Evolutionary conservation across 495 filamentous ascomycete genomes (phyloP).

Genomic region (Lasiosphaeriaceae sp.): DNA sequence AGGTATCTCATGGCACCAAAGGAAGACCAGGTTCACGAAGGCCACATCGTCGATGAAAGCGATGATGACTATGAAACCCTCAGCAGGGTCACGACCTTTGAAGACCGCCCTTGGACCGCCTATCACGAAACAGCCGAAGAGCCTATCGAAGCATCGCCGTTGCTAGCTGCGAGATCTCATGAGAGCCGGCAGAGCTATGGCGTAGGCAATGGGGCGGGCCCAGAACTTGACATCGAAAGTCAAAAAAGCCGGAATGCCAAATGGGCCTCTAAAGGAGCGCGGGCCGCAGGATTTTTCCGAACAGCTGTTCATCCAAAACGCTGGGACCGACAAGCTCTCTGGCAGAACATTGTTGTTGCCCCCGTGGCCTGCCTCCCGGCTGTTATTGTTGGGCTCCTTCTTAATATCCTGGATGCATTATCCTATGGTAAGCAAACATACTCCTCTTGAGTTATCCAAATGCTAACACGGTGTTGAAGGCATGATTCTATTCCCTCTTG

Average conservation of each 20-base stretch:
- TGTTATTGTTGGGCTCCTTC: slow-evolving; percentile 79
- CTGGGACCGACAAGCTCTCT: slow-evolving; percentile 66
- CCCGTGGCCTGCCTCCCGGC: slow-evolving; percentile 72
- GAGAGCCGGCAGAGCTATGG: slow-evolving; percentile 25
- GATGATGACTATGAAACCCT: slow-evolving; percentile 9
- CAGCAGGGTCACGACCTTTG: not conserved
- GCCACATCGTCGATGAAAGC: slow-evolving; percentile 18
- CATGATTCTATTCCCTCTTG: slow-evolving; percentile 93
- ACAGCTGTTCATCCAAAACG: slow-evolving; percentile 55
- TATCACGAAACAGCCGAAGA: slow-evolving; percentile 16
- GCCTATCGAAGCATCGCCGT: slow-evolving; percentile 32
- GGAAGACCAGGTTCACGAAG: slow-evolving; percentile 17
- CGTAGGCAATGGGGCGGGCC: slow-evolving; percentile 8
- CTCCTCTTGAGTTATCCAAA: not conserved
- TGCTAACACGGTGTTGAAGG: slow-evolving; percentile 39
- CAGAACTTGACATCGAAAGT: slow-evolving; percentile 36
- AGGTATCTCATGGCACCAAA: slow-evolving; percentile 10
- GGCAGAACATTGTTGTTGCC: slow-evolving; percentile 58
- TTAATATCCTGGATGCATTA: slow-evolving; percentile 90
- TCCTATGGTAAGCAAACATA: slow-evolving; percentile 68
- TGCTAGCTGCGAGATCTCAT: slow-evolving; percentile 26
- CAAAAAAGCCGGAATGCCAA: slow-evolving; percentile 28
- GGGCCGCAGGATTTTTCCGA: slow-evolving; percentile 11
- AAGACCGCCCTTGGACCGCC: slow-evolving; percentile 3
- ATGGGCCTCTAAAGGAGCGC: not conserved